Evolutionary conservation across 2,329 filamentous ascomycete genomes (phyloP).

Genomic region (Akanthomyces uredinophilus): DNA sequence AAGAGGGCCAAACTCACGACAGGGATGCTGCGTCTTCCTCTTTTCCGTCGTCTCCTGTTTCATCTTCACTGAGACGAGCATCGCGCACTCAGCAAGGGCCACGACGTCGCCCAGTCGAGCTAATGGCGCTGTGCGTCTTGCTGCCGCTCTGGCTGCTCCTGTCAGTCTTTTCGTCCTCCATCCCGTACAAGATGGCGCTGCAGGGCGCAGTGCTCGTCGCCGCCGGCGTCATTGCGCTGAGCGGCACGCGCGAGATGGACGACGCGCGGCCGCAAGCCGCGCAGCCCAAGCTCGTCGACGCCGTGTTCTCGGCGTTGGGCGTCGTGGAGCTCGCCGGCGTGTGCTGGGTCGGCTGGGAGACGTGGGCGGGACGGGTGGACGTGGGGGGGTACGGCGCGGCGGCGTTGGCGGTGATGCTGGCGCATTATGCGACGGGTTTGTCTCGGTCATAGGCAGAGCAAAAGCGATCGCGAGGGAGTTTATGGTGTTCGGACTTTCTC

Average conservation of each 20-base stretch:
- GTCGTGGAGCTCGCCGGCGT: constrained; percentile 28
- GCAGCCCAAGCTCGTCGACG: constrained; percentile 19
- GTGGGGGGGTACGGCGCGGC: constrained; percentile 25
- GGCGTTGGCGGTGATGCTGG: constrained; percentile 28
- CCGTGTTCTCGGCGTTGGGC: constrained; percentile 25
- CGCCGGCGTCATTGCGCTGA: constrained; percentile 27
- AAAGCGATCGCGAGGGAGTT: too few relatives aligned
- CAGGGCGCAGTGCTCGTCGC: constrained; percentile 24
- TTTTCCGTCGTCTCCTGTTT: not conserved
- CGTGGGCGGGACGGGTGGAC: constrained; percentile 24
- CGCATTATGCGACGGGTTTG: constrained; percentile 26
- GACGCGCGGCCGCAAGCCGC: constrained; percentile 8
- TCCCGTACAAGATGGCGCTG: constrained; percentile 25
- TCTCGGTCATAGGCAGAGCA: not conserved
- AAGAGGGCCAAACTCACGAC: not conserved
- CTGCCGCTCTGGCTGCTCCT: constrained; percentile 25
- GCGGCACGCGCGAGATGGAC: constrained; percentile 24
- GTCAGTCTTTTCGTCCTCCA: constrained; percentile 2
- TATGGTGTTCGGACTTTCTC: too few relatives aligned
- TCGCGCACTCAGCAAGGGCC: too few relatives aligned
- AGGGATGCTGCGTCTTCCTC: not conserved
- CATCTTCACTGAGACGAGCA: not conserved
- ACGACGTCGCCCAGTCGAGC: constrained; percentile 14
- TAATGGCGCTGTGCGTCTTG: constrained; percentile 20
- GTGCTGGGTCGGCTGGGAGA: constrained; percentile 30